phyloP scores from a whole-genome alignment of 1,139 yeast species.

The Hemisphaericaspora subhashii region DNA sequence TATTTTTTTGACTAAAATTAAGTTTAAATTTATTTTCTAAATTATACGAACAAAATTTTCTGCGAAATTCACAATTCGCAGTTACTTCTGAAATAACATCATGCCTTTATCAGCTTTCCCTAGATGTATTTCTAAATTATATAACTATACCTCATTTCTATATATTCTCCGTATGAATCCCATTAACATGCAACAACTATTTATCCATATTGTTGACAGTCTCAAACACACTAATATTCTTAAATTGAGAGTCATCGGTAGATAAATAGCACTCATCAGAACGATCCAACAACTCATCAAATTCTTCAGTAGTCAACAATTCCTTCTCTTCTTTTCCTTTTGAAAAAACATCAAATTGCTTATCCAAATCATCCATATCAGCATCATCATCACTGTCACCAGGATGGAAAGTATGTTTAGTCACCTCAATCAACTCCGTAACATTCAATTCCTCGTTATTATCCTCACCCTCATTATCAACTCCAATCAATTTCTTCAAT shows the following conservation, averaged over 20 bases:
- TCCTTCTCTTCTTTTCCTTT: too few species aligned
- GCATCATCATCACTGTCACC: constrained; percentile 7
- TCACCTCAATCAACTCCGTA: constrained; percentile 32
- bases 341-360: too few species aligned
- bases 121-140: too few species aligned
- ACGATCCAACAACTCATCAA: constrained; percentile 57
- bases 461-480: constrained; percentile 8
- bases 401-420: constrained; percentile 20
- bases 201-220: constrained; percentile 44
- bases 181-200: too few species aligned
- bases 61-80: too few species aligned
- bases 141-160: neutral
- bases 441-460: constrained; percentile 20
- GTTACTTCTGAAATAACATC: too few species aligned
- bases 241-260: constrained; percentile 23
- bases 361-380: constrained; percentile 11
- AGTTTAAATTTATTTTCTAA: too few species aligned
- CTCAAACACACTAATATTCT: constrained; percentile 54
- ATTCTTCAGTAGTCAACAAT: constrained; percentile 37
- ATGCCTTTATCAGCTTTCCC: too few species aligned
- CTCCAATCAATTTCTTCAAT: constrained; percentile 19
- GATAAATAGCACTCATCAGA: constrained; percentile 43
- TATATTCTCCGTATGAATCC: too few species aligned
- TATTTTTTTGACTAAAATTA: too few species aligned
- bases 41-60: too few species aligned